These are phyloP conservation scores for Lipomyces kockii DNA, from an alignment of 805 yeast genomes.

Conservation along the genomic window DNA sequence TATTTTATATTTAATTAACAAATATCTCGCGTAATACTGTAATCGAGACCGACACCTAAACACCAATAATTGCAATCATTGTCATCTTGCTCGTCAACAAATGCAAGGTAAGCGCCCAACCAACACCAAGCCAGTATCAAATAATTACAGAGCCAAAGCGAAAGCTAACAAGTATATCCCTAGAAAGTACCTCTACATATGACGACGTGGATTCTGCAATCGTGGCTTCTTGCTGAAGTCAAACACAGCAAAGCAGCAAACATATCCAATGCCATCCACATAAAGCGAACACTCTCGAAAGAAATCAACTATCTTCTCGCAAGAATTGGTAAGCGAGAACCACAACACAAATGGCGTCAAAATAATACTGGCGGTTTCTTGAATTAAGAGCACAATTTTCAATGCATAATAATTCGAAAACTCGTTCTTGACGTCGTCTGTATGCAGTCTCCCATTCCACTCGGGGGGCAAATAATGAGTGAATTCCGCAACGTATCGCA, in stretches of 20 bases:
- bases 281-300: slow-evolving; percentile 88
- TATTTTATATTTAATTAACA: neutral
- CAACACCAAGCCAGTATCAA: neutral
- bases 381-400: slow-evolving; percentile 67
- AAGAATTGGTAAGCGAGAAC: slow-evolving; percentile 73
- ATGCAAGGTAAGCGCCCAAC: neutral
- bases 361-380: slow-evolving; percentile 80
- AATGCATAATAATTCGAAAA: slow-evolving; percentile 79
- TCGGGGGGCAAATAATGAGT: slow-evolving; percentile 88
- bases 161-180: neutral
- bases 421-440: slow-evolving; percentile 78
- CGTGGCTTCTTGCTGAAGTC: slow-evolving; percentile 60
- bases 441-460: slow-evolving; percentile 87
- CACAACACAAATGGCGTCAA: slow-evolving; percentile 90
- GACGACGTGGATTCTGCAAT: slow-evolving; percentile 2
- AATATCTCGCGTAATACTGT: neutral
- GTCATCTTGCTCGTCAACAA: neutral
- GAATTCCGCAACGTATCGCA: slow-evolving; percentile 76
- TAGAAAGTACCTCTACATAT: neutral
- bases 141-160: neutral
- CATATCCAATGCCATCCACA: slow-evolving; percentile 93
- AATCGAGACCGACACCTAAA: neutral
- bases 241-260: slow-evolving; percentile 93
- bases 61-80: neutral
- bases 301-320: slow-evolving; percentile 83